phyloP scores from a whole-genome alignment of 1,284 basidiomycete species.

The Papiliotrema fonsecae region DNA sequence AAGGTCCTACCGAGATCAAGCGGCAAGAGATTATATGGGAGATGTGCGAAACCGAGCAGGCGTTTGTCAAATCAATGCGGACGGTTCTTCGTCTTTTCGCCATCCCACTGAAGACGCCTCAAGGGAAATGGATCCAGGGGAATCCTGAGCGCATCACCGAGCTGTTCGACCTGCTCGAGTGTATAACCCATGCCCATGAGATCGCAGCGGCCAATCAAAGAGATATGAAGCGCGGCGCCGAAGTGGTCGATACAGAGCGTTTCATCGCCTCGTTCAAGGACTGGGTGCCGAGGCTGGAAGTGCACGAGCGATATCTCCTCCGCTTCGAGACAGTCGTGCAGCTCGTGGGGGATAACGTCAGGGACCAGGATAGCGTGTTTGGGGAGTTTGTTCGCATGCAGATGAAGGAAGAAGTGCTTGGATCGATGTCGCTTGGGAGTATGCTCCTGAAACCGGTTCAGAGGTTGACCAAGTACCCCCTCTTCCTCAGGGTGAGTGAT shows the following conservation, averaged over 20 bases:
- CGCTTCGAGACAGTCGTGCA: constrained; percentile 60
- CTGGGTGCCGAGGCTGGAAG: constrained; percentile 64
- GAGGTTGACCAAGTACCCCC: constrained; percentile 65
- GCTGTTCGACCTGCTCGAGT: constrained; percentile 78
- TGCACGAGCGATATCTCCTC: constrained; percentile 79
- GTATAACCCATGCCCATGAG: constrained; percentile 69
- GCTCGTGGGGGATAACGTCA: constrained; percentile 56
- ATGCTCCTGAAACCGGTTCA: constrained; percentile 72
- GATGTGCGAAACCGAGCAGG: constrained; percentile 62
- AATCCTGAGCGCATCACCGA: constrained; percentile 63
- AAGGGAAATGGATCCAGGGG: constrained; percentile 72
- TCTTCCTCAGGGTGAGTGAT: constrained; percentile 64
- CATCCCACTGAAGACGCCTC: constrained; percentile 62
- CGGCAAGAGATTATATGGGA: constrained; percentile 67
- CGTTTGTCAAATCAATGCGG: constrained; percentile 62
- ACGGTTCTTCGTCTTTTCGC: constrained; percentile 65
- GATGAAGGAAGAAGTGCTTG: constrained; percentile 62
- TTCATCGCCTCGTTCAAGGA: constrained; percentile 58
- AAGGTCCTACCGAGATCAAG: constrained; percentile 54
- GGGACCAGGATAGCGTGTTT: constrained; percentile 61
- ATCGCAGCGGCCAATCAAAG: constrained; percentile 58
- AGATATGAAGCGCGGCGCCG: constrained; percentile 37
- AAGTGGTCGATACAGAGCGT: constrained; percentile 46
- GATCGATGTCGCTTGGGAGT: constrained; percentile 59
- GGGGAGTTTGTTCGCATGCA: constrained; percentile 78